phyloP scores from a whole-genome alignment of 345 rosid genomes.

The Cardamine resedifolia region DNA sequence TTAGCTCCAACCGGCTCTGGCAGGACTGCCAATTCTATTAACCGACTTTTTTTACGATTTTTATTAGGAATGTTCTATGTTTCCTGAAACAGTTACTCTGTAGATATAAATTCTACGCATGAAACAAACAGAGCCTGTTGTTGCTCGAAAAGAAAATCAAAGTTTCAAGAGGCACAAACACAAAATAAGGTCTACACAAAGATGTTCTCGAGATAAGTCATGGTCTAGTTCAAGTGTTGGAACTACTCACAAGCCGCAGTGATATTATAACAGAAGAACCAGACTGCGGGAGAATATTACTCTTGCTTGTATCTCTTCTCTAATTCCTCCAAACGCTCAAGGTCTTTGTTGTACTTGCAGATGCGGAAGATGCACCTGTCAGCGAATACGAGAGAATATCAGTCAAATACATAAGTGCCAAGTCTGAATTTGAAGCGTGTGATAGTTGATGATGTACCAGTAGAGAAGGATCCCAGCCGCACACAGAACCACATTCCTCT shows the following conservation, averaged over 20 bases:
- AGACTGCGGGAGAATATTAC: slow-evolving; percentile 36
- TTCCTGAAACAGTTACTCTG: slow-evolving; percentile 11
- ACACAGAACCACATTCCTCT: slow-evolving; percentile 80
- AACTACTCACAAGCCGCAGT: slow-evolving; percentile 31
- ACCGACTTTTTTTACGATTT: not conserved
- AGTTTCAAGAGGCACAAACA: slow-evolving; percentile 1
- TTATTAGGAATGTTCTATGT: not conserved
- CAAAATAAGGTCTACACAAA: slow-evolving; percentile 21
- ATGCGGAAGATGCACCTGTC: slow-evolving; percentile 80
- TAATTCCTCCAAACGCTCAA: slow-evolving; percentile 70
- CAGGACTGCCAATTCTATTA: not conserved
- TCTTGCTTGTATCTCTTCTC: slow-evolving; percentile 72
- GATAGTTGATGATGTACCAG: slow-evolving; percentile 52
- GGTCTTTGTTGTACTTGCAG: slow-evolving; percentile 71
- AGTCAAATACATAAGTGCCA: not conserved
- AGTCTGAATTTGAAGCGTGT: not conserved
- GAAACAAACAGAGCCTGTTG: slow-evolving; percentile 4
- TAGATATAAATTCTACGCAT: not conserved
- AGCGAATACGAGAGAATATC: slow-evolving; percentile 10
- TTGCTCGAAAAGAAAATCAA: slow-evolving; percentile 21
- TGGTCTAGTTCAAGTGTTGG: slow-evolving; percentile 13
- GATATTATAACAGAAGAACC: slow-evolving; percentile 10
- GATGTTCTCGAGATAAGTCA: slow-evolving; percentile 4
- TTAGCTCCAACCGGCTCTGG: not conserved
- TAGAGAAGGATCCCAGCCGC: slow-evolving; percentile 78